A percentile compares a stretch with the other conserved stretches of the same genome.
These are phyloP conservation scores for Suhomyces kunorum DNA, from an alignment of 1,139 yeast genomes.

Conservation along the genomic window DNA sequence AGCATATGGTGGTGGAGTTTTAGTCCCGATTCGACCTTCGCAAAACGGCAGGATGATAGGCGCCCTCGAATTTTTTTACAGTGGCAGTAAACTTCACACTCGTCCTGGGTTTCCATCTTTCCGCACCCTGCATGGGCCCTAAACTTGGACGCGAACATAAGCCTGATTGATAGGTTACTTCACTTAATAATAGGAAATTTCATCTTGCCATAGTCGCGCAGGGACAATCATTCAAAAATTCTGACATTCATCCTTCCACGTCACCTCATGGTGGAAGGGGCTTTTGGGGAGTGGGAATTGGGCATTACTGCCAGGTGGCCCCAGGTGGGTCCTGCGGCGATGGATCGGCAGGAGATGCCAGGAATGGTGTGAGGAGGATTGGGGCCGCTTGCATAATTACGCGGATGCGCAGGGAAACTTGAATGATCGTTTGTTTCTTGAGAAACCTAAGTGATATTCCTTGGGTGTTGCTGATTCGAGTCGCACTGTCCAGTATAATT, in stretches of 20 bases:
- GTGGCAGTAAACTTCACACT: background rate
- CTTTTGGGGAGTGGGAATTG: background rate
- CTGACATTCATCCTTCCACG: background rate
- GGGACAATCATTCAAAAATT: too few species aligned
- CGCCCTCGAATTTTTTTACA: slow-evolving; percentile 1
- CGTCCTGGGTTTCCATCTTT: slow-evolving; percentile 3
- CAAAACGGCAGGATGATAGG: slow-evolving; percentile 3
- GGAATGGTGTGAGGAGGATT: background rate
- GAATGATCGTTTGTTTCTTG: slow-evolving; percentile 7
- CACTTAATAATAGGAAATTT: slow-evolving; percentile 2
- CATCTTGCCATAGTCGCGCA: slow-evolving; percentile 2
- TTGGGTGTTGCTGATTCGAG: slow-evolving; percentile 2
- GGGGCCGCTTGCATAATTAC: slow-evolving; percentile 1
- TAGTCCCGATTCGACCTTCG: slow-evolving; percentile 4
- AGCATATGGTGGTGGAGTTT: slow-evolving; percentile 1
- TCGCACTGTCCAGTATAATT: slow-evolving; percentile 9
- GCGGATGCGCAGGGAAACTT: slow-evolving; percentile 2
- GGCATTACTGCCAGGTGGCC: slow-evolving; percentile 6
- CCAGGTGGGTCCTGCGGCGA: background rate
- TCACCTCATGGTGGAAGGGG: background rate
- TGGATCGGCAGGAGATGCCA: slow-evolving; percentile 1
- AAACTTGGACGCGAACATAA: slow-evolving; percentile 4
- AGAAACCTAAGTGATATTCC: slow-evolving; percentile 11
- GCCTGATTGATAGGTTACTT: slow-evolving; percentile 2
- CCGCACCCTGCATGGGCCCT: slow-evolving; percentile 8